Base-by-base conservation (phyloP, 1,284 basidiomycete genomes). In the Volvariella surrecta region DNA sequence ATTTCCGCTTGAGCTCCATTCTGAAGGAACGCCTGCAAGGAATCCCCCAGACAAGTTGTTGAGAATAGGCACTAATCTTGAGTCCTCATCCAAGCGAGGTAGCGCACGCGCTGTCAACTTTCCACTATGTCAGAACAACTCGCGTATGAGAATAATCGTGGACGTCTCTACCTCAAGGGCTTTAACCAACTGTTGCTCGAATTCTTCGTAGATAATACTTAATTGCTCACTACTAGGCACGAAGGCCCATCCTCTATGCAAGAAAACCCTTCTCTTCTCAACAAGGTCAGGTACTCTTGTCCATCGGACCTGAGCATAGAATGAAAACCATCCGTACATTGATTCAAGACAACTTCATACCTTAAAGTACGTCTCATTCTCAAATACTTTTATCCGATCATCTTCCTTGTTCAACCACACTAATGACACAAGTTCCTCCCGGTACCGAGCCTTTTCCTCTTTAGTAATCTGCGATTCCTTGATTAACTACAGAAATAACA, bases 61-160 rank as follows among this genome's bases (percentile, higher is more conserved):
- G 3, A 99, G 78, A 39, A 99, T 82, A 16, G 95, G 95, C 13
- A 93, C 64, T 3, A 99, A 69, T 28, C 96, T 86, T 31, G 86
- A 88, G 58, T 99, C 96, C 62, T 98, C 95, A 54, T 99, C 95
- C 42, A 99, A 70, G n/a, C 91, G 79, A 1, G 94, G 94, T 3
- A 99, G 73, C 18, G 83, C 81, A 58, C 86, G 88, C 8, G 94
- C 84, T 8, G 95, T 98, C 51, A 79, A 59, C 89, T 93, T 51
- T 4, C n/a, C 6, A 11, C 24, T 28, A 28, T 6, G 11, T 28
- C 24, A 28, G 24, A 6, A n/a, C n/a, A n/a, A n/a, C n/a, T n/a
- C n/a, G n/a, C n/a, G n/a, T n/a, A n/a, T n/a, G n/a, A n/a, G n/a
- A n/a, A n/a, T n/a, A n/a, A n/a, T 31, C 24, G 38, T 15, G 7